Percentiles rank a stretch among this genome's conserved stretches.
phyloP scores from a whole-genome alignment of 441 rosid genomes.

The Kokia cookei region DNA sequence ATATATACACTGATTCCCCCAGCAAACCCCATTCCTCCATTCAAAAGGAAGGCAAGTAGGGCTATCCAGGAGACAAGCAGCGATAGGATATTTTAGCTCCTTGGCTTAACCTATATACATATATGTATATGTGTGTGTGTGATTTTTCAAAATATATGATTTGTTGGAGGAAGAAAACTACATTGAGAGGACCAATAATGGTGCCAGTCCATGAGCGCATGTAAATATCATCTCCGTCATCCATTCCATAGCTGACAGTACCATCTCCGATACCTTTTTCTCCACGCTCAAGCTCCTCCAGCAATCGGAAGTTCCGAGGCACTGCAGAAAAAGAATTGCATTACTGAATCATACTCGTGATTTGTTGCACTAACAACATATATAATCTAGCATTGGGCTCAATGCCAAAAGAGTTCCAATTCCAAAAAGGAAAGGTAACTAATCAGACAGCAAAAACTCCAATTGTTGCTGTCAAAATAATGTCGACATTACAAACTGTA shows the following conservation, averaged over 20 bases:
- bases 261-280: constrained; percentile 99
- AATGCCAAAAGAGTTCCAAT: background rate
- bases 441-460: background rate
- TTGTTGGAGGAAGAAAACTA: constrained; percentile 24
- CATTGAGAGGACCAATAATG: constrained; percentile 95
- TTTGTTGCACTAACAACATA: background rate
- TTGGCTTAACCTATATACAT: background rate
- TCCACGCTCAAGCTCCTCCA: constrained; percentile 98
- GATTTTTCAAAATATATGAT: background rate
- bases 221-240: constrained; percentile 94
- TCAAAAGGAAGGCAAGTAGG: background rate
- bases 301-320: constrained; percentile 88
- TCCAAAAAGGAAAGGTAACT: background rate
- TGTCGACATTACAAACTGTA: background rate
- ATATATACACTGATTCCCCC: background rate
- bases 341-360: background rate
- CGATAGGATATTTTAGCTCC: background rate
- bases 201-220: constrained; percentile 99
- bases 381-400: background rate
- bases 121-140: background rate
- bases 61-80: too few relatives aligned
- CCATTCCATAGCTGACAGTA: constrained; percentile 98
- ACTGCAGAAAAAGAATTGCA: constrained; percentile 38
- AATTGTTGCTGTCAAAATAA: background rate
- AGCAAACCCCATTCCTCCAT: background rate